Evolutionary conservation across 108 stramenopile genomes (phyloP).

Genomic region (Mediolabrus comicus): DNA sequence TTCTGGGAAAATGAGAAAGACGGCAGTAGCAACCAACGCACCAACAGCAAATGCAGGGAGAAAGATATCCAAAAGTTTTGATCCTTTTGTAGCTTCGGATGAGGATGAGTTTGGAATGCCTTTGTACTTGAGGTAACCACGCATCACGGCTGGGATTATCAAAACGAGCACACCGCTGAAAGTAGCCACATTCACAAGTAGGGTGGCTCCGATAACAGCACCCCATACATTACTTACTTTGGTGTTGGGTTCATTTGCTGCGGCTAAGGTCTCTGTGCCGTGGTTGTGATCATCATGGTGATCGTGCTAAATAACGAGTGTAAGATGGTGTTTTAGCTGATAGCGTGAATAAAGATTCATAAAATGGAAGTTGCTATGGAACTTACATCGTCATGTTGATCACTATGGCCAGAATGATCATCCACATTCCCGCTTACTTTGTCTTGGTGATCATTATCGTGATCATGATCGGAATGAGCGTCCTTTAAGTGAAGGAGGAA

Average conservation of each 20-base stretch:
- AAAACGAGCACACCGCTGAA: slow-evolving; percentile 48
- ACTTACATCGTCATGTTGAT: not conserved
- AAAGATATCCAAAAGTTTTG: slow-evolving; percentile 16
- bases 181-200: slow-evolving; percentile 57
- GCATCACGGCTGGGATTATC: slow-evolving; percentile 21
- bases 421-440: not conserved
- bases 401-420: not conserved
- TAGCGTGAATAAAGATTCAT: not conserved
- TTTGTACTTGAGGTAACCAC: slow-evolving; percentile 1
- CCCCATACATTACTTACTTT: slow-evolving; percentile 55
- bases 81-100: not conserved
- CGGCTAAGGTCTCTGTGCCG: not conserved
- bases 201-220: slow-evolving; percentile 38
- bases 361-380: not conserved
- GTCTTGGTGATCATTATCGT: slow-evolving; percentile 2
- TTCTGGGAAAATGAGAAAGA: slow-evolving; percentile 70
- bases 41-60: slow-evolving; percentile 62
- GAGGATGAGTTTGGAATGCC: not conserved
- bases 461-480: slow-evolving; percentile 5
- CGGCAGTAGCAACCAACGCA: slow-evolving; percentile 63
- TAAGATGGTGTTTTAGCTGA: not conserved
- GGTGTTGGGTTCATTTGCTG: not conserved
- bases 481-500: not conserved
- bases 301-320: not conserved
- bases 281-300: slow-evolving; percentile 14